Evolutionary conservation across 2,329 filamentous ascomycete genomes (phyloP).

Genomic region (Fusarium pseudocircinatum): DNA sequence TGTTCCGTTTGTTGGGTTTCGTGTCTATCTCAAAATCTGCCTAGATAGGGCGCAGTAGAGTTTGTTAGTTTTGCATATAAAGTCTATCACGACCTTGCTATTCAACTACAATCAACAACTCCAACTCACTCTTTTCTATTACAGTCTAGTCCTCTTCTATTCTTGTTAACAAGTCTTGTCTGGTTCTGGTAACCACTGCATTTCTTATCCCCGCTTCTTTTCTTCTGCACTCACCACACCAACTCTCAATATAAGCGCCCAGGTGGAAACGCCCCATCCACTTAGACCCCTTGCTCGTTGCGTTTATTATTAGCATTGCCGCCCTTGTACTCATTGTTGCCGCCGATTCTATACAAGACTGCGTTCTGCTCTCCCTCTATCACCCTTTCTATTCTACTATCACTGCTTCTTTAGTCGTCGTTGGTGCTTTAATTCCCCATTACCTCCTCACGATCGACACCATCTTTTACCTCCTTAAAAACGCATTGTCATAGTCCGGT

Average conservation of each 20-base stretch:
- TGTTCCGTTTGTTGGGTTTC: constrained; percentile 7
- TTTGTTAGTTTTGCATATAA: constrained; percentile 22
- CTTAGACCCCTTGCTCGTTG: constrained; percentile 32
- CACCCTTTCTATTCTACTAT: neutral
- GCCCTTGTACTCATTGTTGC: constrained; percentile 32
- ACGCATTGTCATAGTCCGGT: constrained; percentile 9
- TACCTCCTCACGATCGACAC: constrained; percentile 29
- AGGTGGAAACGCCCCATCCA: constrained; percentile 39
- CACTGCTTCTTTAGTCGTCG: constrained; percentile 22
- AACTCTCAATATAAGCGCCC: constrained; percentile 40
- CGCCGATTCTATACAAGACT: constrained; percentile 31
- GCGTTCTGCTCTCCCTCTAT: constrained; percentile 17
- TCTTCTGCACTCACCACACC: constrained; percentile 33
- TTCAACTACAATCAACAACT: neutral
- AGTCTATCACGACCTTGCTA: constrained; percentile 6
- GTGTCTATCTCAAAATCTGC: constrained; percentile 4
- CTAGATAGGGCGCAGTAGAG: constrained; percentile 12
- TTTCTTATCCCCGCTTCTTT: constrained; percentile 18
- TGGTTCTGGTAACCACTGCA: constrained; percentile 9
- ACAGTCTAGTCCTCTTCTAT: neutral
- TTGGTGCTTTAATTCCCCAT: constrained; percentile 19
- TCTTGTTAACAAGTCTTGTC: neutral
- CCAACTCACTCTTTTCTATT: neutral
- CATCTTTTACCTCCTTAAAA: constrained; percentile 13
- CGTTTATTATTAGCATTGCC: constrained; percentile 45